These are phyloP conservation scores for Phyllosticta citrichinensis DNA, from an alignment of 2,329 filamentous ascomycete genomes.

Conservation along the genomic window DNA sequence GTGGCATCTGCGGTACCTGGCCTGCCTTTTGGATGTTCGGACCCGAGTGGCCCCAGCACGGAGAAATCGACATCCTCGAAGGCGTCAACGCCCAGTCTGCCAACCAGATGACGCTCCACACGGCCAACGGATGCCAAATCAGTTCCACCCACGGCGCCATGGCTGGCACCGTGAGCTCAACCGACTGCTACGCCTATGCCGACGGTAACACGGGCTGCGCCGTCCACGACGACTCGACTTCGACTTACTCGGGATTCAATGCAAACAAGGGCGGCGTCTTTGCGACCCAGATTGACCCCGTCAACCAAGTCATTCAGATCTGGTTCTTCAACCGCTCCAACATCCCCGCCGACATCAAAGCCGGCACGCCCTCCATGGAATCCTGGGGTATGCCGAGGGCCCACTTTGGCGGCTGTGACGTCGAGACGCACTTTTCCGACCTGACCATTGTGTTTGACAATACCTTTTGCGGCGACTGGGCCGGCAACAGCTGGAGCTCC, in stretches of 20 bases:
- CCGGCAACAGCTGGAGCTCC: slow-evolving; percentile 58
- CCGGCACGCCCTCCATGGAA: slow-evolving; percentile 51
- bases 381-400: slow-evolving; percentile 62
- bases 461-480: slow-evolving; percentile 83
- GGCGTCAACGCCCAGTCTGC: slow-evolving; percentile 33
- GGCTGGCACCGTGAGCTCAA: slow-evolving; percentile 38
- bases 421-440: slow-evolving; percentile 57
- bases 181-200: slow-evolving; percentile 40
- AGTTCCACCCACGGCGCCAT: slow-evolving; percentile 31
- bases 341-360: slow-evolving; percentile 54
- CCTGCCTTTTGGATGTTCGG: slow-evolving; percentile 34
- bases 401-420: slow-evolving; percentile 63
- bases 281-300: slow-evolving; percentile 51
- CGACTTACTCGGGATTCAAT: slow-evolving; percentile 44
- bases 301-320: slow-evolving; percentile 55
- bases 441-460: slow-evolving; percentile 75
- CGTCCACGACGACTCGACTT: slow-evolving; percentile 29
- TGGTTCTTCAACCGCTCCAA: slow-evolving; percentile 70
- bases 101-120: slow-evolving; percentile 41
- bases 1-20: slow-evolving; percentile 39
- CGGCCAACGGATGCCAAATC: slow-evolving; percentile 34
- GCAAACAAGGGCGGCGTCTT: slow-evolving; percentile 35
- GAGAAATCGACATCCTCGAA: slow-evolving; percentile 42
- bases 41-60: slow-evolving; percentile 27
- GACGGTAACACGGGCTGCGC: slow-evolving; percentile 32